Evolutionary conservation across 768 basidiomycete species (phyloP).

Genomic region (Xerocomus brunneocitrinus): DNA sequence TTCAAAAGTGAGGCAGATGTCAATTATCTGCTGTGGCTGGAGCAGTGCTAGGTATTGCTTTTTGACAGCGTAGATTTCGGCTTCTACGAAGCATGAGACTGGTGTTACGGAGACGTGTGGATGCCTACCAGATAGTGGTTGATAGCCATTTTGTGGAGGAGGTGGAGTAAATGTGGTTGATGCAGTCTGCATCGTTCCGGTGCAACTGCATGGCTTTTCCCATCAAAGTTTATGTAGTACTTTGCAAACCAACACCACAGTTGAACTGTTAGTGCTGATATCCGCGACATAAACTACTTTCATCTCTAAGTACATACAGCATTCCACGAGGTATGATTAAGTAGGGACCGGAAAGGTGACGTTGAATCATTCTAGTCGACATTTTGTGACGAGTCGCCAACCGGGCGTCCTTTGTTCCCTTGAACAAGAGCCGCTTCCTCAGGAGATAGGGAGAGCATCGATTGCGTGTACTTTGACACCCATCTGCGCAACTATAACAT

Average conservation of each 20-base stretch:
- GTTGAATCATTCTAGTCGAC: background rate
- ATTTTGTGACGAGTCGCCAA: background rate
- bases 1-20: conserved; percentile 72
- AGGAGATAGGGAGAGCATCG: conserved; percentile 55
- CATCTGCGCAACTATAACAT: conserved; percentile 51
- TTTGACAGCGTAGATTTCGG: conserved; percentile 55
- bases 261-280: background rate
- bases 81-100: conserved; percentile 31
- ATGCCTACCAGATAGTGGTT: conserved; percentile 34
- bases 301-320: background rate
- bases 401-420: conserved; percentile 1
- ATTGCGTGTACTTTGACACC: conserved; percentile 44
- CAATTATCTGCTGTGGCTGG: conserved; percentile 67
- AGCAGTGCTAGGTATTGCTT: conserved; percentile 67
- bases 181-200: conserved; percentile 57
- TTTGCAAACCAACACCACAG: background rate
- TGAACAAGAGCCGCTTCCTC: conserved; percentile 40
- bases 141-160: conserved; percentile 34
- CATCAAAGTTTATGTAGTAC: conserved; percentile 51
- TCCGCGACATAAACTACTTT: conserved; percentile 1
- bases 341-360: background rate
- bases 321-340: background rate
- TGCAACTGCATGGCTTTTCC: conserved; percentile 67
- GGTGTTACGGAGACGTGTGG: conserved; percentile 18
- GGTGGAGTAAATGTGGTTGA: conserved; percentile 36